phyloP scores from a whole-genome alignment of 2,329 filamentous ascomycete species.

The Pseudogymnoascus sp. region DNA sequence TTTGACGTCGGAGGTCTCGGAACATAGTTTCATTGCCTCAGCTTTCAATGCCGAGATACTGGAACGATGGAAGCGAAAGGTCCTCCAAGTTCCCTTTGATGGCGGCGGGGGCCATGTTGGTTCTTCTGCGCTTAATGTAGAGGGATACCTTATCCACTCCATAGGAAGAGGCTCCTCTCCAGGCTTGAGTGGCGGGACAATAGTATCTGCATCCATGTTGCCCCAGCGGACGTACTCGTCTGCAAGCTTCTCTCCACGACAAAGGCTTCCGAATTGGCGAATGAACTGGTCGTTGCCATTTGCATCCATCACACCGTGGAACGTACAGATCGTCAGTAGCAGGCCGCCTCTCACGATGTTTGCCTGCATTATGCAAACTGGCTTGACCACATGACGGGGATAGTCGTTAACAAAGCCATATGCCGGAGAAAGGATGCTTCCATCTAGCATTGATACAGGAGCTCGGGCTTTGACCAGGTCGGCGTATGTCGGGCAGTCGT shows the following conservation, averaged over 20 bases:
- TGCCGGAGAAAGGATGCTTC: neutral
- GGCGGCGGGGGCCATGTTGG: neutral
- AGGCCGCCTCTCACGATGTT: neutral
- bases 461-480: neutral
- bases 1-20: neutral
- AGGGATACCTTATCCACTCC: neutral
- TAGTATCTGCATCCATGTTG: neutral
- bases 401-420: neutral
- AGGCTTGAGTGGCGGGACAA: neutral
- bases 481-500: neutral
- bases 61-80: neutral
- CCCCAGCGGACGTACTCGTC: neutral
- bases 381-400: neutral
- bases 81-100: neutral
- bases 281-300: slow-evolving; percentile 1
- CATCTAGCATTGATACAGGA: neutral
- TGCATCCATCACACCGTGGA: slow-evolving; percentile 2
- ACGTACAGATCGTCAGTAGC: neutral
- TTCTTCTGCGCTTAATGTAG: neutral
- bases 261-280: neutral
- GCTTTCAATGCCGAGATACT: neutral
- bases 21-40: neutral
- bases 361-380: neutral
- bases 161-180: neutral
- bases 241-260: neutral